Evolutionary conservation across 2,329 filamentous ascomycete species (phyloP).

Genomic region (Monilinia fructigena): DNA sequence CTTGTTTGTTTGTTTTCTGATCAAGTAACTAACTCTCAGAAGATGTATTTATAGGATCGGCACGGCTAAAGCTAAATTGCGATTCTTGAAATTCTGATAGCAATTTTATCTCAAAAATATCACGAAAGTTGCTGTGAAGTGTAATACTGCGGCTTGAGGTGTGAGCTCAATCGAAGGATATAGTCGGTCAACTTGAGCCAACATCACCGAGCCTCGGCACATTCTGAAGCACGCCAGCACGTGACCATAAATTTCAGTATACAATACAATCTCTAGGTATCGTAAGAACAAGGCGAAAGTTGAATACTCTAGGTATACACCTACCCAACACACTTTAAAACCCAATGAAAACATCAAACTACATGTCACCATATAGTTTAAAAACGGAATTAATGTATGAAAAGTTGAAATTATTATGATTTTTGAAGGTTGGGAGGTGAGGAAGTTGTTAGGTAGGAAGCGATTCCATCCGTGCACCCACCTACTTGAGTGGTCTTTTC

Average conservation of each 20-base stretch:
- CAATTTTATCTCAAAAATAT: background rate
- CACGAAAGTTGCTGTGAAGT: background rate
- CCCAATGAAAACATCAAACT: no score
- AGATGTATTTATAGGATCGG: background rate
- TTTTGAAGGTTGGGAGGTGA: no score
- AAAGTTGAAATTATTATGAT: no score
- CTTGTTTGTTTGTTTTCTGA: background rate
- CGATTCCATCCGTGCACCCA: no score
- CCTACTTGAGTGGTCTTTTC: background rate
- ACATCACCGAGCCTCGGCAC: slow-evolving; percentile 16
- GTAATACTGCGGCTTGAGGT: background rate
- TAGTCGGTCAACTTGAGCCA: background rate
- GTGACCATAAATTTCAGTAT: background rate
- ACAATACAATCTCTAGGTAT: background rate
- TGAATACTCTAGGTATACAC: no score
- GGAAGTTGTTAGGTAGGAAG: no score
- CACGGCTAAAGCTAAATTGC: background rate
- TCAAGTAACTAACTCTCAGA: background rate
- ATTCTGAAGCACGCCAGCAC: background rate
- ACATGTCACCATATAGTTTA: no score
- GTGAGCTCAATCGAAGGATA: background rate
- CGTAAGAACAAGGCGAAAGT: no score
- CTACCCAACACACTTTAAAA: no score
- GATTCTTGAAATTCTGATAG: background rate
- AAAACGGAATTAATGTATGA: no score